Evolutionary conservation across 306 rosid genomes (phyloP).

Genomic region (Biancaea sappan): DNA sequence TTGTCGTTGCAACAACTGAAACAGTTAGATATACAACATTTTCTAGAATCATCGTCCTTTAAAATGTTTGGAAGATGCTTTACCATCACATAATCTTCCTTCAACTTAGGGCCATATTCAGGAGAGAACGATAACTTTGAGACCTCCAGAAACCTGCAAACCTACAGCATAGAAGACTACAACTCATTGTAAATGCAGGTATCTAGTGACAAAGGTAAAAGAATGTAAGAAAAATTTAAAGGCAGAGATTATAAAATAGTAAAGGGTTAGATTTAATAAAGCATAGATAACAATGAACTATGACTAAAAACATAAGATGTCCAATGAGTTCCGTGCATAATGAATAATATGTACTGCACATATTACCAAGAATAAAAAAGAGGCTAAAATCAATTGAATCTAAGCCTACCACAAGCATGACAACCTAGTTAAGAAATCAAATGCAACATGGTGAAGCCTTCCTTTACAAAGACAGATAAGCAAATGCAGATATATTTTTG

Average conservation of each 20-base stretch:
- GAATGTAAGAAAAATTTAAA: conserved; percentile 32
- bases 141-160: conserved; percentile 98
- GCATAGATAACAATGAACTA: conserved; percentile 22
- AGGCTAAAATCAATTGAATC: conserved; percentile 3
- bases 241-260: neutral
- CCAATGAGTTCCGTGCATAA: conserved; percentile 8
- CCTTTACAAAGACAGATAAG: conserved; percentile 17
- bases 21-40: conserved; percentile 73
- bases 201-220: neutral
- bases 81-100: conserved; percentile 93
- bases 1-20: conserved; percentile 90
- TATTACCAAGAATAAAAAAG: neutral
- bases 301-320: conserved; percentile 9
- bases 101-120: conserved; percentile 93
- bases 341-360: neutral
- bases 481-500: neutral
- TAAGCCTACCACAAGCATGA: conserved; percentile 12
- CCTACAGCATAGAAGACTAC: conserved; percentile 52
- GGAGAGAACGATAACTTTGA: conserved; percentile 90
- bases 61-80: conserved; percentile 87
- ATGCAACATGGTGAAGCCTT: neutral
- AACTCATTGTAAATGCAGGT: conserved; percentile 31
- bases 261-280: neutral
- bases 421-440: neutral
- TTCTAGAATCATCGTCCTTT: conserved; percentile 63